Evolutionary conservation across 2,329 filamentous ascomycete genomes (phyloP), one percentile per base, ranked within the genome.

Genomic region (Fusarium bulbicola): DNA sequence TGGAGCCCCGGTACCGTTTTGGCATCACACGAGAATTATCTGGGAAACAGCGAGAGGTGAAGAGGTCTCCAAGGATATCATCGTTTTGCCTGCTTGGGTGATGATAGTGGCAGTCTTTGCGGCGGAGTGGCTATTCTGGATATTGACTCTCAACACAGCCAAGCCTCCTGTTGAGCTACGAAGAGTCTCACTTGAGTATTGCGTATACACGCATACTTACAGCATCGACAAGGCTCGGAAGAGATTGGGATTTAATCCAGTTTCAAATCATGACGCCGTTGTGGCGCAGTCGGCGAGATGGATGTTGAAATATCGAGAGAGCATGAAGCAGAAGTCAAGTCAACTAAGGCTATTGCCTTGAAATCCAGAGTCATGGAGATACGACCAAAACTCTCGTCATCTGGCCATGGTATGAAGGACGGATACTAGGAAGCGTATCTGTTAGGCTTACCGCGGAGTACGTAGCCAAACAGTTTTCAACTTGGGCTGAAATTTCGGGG

Each of bases 1-100:
- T 43, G 79, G 79, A 1, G 54, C 72, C 3, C 78, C 77, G 0
- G 62, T 81, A 12, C 76, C 72, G 1, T 82, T 81, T 34, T 82
- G 79, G 75, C 74, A 78, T n/a, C 79, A 81, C 15, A 72, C 74
- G 2, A 57, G 66, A 6, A 21, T 77, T 3, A 76, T 79, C 5
- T 81, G 78, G 76, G 57, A 58, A 8, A 62, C 70, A 16, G 77
- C 66, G 1, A 58, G 75, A 1, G 75, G 74, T 4, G 52, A 43
- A 18, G 67, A 71, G 5, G 63, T 63, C 0, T 24, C 71, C 3
- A 54, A 66, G 7, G 57, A 71, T 4, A 39, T 77, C 0, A 59
- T 65, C 5, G n/a, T 74, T 5, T n/a, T 81, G 4, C 78, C 79
- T 2, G 69, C 65, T 1, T 80, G 78, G 79, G 30, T 77, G 3